Evolutionary conservation across 108 stramenopile species (phyloP).

Genomic region (Cyclotella sp.): DNA sequence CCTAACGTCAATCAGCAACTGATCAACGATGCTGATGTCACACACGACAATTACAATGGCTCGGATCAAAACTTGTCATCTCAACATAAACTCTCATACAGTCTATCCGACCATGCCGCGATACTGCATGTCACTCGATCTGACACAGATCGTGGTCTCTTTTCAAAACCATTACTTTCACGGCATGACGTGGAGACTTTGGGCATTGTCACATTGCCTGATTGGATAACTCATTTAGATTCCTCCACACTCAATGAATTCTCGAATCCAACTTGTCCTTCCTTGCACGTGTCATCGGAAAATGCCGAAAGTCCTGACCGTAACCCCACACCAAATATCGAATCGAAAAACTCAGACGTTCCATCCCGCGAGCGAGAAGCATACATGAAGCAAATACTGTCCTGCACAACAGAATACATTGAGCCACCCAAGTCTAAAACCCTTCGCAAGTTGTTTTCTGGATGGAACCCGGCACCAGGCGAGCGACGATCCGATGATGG

Average conservation of each 20-base stretch:
- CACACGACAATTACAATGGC: constrained; percentile 4
- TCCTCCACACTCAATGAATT: constrained; percentile 2
- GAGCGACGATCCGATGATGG: constrained; percentile 32
- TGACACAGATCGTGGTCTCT: constrained; percentile 25
- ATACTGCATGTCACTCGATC: constrained; percentile 33
- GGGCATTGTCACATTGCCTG: constrained; percentile 46
- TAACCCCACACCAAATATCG: background rate
- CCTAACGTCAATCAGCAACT: too few species aligned
- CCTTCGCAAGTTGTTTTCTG: constrained; percentile 39
- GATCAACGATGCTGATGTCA: background rate
- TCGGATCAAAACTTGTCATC: background rate
- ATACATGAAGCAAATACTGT: constrained; percentile 33
- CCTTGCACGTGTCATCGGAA: background rate
- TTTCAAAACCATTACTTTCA: constrained; percentile 42
- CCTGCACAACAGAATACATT: constrained; percentile 39
- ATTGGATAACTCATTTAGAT: constrained; percentile 29
- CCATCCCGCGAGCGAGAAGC: constrained; percentile 23
- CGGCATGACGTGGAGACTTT: constrained; percentile 42
- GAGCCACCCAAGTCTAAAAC: constrained; percentile 51
- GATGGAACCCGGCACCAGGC: constrained; percentile 53
- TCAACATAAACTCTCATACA: constrained; percentile 25
- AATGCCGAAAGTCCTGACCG: background rate
- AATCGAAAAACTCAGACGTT: constrained; percentile 7
- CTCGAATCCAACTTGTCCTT: background rate
- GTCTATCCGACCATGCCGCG: constrained; percentile 44